Evolutionary conservation across 768 basidiomycete genomes (phyloP).

Genomic region (Rhizopogon salebrosus): DNA sequence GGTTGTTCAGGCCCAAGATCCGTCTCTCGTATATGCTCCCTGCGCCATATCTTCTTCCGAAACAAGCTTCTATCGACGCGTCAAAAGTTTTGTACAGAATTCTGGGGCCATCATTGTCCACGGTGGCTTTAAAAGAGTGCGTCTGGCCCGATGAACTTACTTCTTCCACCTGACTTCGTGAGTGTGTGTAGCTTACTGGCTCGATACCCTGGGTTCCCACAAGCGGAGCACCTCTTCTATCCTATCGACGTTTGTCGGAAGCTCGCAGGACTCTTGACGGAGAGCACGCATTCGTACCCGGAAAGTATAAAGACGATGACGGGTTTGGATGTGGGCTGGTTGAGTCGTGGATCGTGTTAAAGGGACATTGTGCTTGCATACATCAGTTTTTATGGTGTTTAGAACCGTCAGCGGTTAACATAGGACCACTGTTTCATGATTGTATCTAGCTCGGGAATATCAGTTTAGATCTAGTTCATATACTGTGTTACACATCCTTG

Average conservation of each 20-base stretch:
- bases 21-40: constrained; percentile 67
- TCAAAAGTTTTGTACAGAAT: constrained; percentile 87
- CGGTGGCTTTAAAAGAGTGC: constrained; percentile 51
- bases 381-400: neutral
- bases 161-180: neutral
- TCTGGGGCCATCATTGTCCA: constrained; percentile 52
- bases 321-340: constrained; percentile 78
- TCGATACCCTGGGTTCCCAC: constrained; percentile 77
- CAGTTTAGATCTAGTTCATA: no score
- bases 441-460: no score
- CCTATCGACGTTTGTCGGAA: constrained; percentile 73
- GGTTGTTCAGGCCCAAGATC: constrained; percentile 92
- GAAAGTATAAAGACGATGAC: constrained; percentile 74
- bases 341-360: constrained; percentile 31
- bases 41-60: constrained; percentile 51
- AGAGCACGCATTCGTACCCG: constrained; percentile 76
- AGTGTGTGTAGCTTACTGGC: constrained; percentile 44
- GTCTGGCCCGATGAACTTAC: constrained; percentile 12
- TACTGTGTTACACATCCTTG: no score
- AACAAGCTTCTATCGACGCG: constrained; percentile 55
- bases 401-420: neutral
- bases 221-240: constrained; percentile 85
- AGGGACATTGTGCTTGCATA: neutral
- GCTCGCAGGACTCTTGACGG: constrained; percentile 62
- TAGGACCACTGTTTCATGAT: neutral